Evolutionary conservation across 2,329 filamentous ascomycete genomes (phyloP), one percentile per base, ranked within the genome.

Genomic region (Exophiala sideris): DNA sequence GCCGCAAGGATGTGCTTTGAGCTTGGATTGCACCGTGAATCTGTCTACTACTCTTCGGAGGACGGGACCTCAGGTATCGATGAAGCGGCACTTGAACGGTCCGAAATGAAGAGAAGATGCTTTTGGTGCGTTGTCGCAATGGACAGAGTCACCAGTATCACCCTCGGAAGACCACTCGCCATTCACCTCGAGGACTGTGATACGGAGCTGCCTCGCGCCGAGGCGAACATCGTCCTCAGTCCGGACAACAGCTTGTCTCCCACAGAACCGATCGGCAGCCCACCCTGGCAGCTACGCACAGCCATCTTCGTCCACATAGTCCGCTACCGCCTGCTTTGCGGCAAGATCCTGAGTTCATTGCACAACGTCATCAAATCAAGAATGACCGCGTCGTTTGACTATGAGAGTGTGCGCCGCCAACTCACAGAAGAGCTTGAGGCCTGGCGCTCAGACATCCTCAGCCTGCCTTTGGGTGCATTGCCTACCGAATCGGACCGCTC

Each of bases 51-150:
- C 35, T 14, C 32, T n/a, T 21, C 51, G 8, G 51, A 35, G 5
- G 8, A 14, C 2, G 51, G n/a, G 10, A 21, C 29, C 3, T 11
- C 45, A 5, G 51, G 21, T 2, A 5, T 18, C 16, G 45, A 48
- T 21, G 45, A 48, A 16, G 38, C 20, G 9, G 16, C 45, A 11
- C 14, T 42, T 5, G 44, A 52, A 36, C 20, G 29, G 14, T 48
- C 44, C 1, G 72, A 76, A 55, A 65, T 70, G 0, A 67, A 67
- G 4, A 59, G 71, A 3, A 52, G 72, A 8, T 75, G 72, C 34
- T 76, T 76, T 49, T 76, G 74, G 72, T 74, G 70, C 50, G 65
- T 74, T 1, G 65, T 76, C 2, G 67, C 68, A 1, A 54, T 54
- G 51, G 51, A 54, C 38, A 48, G 51, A 36, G 24, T 54, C 20